phyloP scores from a whole-genome alignment of 1,139 yeast species.

The Meyerozyma athensensis region DNA sequence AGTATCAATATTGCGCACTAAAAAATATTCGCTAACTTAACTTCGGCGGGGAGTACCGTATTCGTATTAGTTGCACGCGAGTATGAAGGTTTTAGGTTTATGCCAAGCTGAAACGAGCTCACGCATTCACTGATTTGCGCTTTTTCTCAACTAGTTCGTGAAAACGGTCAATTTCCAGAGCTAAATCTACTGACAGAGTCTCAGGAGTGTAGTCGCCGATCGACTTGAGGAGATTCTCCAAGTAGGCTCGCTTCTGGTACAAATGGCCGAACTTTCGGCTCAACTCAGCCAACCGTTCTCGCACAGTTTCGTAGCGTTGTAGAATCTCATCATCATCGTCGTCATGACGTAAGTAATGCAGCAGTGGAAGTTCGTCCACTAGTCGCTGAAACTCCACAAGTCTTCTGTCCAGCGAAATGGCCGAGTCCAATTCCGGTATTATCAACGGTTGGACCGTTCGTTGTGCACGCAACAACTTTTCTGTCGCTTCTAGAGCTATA shows the following conservation, averaged over 20 bases:
- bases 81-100: too few species aligned
- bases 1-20: background rate
- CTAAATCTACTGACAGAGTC: background rate
- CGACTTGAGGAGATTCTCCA: background rate
- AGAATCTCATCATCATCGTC: background rate
- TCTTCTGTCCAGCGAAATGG: background rate
- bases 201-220: background rate
- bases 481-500: background rate
- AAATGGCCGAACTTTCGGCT: background rate
- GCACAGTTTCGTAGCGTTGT: conserved; percentile 1
- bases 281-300: background rate
- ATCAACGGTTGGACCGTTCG: background rate
- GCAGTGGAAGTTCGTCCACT: background rate
- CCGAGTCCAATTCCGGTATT: background rate
- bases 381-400: background rate
- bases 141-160: too few species aligned
- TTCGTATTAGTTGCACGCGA: too few species aligned
- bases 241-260: background rate
- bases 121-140: too few species aligned
- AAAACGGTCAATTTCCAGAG: background rate
- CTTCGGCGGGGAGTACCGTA: background rate
- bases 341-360: background rate
- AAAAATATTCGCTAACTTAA: background rate
- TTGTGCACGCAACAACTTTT: background rate
- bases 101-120: too few species aligned